Conservation (phyloP, 192 early-diverging fungal species). For the Coemansia sp. region DNA sequence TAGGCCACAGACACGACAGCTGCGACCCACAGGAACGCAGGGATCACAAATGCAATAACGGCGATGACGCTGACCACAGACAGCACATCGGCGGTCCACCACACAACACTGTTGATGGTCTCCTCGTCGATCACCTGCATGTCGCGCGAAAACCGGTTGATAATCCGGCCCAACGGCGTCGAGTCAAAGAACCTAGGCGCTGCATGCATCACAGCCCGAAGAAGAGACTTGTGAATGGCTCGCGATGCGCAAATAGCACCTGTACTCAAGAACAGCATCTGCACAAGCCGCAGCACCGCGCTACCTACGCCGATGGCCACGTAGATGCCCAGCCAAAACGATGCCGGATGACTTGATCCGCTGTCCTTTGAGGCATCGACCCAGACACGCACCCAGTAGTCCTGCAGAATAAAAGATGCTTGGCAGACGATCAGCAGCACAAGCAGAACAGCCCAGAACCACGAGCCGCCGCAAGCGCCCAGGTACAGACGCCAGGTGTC, state of each 20-base stretch:
- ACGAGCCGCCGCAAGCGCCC: conserved; percentile 59
- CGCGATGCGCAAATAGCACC: conserved; percentile 62
- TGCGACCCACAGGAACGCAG: conserved; percentile 70
- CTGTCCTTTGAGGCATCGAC: conserved; percentile 18
- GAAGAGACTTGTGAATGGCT: conserved; percentile 57
- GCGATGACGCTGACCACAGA: conserved; percentile 59
- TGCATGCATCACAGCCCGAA: conserved; percentile 62
- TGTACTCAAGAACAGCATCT: conserved; percentile 47
- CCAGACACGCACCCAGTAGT: conserved; percentile 69
- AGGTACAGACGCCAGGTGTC: conserved; percentile 76
- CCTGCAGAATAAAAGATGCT: conserved; percentile 49
- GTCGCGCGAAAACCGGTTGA: conserved; percentile 86
- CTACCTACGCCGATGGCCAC: conserved; percentile 56
- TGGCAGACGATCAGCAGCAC: conserved; percentile 56
- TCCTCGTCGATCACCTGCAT: conserved; percentile 74
- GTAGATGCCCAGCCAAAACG: conserved; percentile 68
- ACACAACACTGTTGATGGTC: conserved; percentile 54
- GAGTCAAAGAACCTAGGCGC: conserved; percentile 84
- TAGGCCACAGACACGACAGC: conserved; percentile 60
- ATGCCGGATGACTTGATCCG: conserved; percentile 39
- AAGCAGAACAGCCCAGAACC: conserved; percentile 59
- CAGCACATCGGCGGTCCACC: conserved; percentile 56
- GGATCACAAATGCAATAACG: conserved; percentile 62
- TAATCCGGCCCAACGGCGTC: conserved; percentile 78
- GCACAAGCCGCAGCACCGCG: conserved; percentile 39